phyloP scores from a whole-genome alignment of 345 rosid genomes.

The Anastatica hierochuntica region DNA sequence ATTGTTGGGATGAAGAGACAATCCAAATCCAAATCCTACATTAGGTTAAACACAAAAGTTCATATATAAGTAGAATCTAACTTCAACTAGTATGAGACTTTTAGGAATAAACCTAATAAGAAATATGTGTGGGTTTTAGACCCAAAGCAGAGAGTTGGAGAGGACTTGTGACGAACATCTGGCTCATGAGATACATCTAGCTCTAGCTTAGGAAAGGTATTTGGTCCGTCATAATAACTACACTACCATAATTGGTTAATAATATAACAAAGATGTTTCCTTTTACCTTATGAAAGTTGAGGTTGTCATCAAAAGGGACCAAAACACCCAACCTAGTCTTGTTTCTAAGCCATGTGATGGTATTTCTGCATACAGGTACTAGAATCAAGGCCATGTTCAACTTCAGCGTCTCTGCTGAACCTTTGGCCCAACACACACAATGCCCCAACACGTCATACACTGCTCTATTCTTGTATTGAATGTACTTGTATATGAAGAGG shows the following conservation, averaged over 20 bases:
- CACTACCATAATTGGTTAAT: background rate
- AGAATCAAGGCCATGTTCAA: slow-evolving; percentile 64
- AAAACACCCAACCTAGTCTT: slow-evolving; percentile 41
- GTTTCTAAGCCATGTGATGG: slow-evolving; percentile 68
- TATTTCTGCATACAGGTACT: slow-evolving; percentile 59
- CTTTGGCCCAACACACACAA: slow-evolving; percentile 69
- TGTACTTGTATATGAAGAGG: slow-evolving; percentile 47
- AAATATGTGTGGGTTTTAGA: too few relatives aligned
- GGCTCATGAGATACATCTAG: too few relatives aligned
- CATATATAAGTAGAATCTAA: too few relatives aligned
- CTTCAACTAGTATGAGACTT: too few relatives aligned
- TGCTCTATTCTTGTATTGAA: slow-evolving; percentile 38
- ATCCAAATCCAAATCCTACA: too few relatives aligned
- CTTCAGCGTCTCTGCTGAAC: slow-evolving; percentile 59
- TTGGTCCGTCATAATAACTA: too few relatives aligned
- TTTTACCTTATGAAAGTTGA: slow-evolving; percentile 69
- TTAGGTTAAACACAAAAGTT: too few relatives aligned
- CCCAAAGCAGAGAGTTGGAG: too few relatives aligned
- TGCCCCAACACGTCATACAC: slow-evolving; percentile 46
- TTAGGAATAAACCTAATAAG: too few relatives aligned
- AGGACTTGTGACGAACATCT: too few relatives aligned
- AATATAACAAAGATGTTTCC: background rate
- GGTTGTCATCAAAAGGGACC: slow-evolving; percentile 68
- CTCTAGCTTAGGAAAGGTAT: too few relatives aligned
- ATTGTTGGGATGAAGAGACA: too few relatives aligned